Evolutionary conservation across 306 rosid species (phyloP), one percentile per base, ranked within the genome.

Genomic region (Gastrolobium bilobum): DNA sequence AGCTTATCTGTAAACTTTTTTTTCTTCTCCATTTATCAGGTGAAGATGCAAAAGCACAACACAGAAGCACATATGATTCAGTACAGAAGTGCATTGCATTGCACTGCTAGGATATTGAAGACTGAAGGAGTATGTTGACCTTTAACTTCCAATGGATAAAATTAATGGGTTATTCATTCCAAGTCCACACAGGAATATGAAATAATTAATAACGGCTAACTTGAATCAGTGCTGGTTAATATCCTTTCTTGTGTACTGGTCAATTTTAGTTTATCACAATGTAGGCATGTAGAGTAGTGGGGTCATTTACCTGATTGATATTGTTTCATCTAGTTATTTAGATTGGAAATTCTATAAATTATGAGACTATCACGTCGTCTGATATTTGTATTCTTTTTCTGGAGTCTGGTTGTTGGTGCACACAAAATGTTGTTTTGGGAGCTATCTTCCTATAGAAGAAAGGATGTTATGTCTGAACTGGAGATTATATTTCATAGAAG

Each of bases 31-130:
- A 84, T 79, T 73, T 62, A 14, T 40, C 68, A 95, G 99, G 99
- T 92, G 86, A 92, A 85, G 91, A 85, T 95, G 88, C 98, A 95
- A 84, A 94, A 86, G 62, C 95, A 92, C 87, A 94, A 92, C 69
- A 81, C 95, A 2, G 92, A 87, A 73, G 86, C 89, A n/a, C 93
- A 83, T 68, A 86, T 86, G 80, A 61, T 92, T 79, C 90, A 81
- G 37, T 95, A 92, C 86, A 82, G 87, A 84, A 84, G 75, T 67
- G 88, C 94, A 81, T 81, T 87, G 84, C 97, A 92, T 84, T 95
- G 98, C 83, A 87, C 96, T 77, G 83, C 90, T 61, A 92, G 96
- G 91, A 91, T 91, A 86, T 85, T 92, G 79, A 82, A 84, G 90
- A 92, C 94, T 10, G 99, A 95, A 77, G 99, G 99, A 44, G 98